These are phyloP conservation scores for Stellera chamaejasme DNA, from an alignment of 345 rosid species.

Conservation along the genomic window DNA sequence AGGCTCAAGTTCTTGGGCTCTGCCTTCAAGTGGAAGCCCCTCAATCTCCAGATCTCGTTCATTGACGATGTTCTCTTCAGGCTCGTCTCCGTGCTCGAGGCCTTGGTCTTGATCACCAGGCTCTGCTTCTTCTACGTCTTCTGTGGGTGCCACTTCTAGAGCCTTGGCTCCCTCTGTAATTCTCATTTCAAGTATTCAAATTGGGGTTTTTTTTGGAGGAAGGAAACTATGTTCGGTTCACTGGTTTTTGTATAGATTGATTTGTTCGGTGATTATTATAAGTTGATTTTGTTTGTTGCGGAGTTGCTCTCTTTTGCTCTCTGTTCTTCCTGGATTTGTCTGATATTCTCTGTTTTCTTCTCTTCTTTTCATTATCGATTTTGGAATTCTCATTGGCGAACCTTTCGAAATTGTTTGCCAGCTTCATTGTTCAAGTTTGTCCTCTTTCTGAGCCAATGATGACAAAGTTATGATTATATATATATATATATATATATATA, in stretches of 20 bases:
- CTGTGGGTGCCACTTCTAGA: slow-evolving; percentile 36
- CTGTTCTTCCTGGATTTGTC: too few relatives aligned
- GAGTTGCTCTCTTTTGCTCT: too few relatives aligned
- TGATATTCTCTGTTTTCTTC: too few relatives aligned
- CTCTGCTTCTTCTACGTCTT: slow-evolving; percentile 41
- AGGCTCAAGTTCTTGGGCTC: slow-evolving; percentile 29
- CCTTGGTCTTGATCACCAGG: slow-evolving; percentile 27
- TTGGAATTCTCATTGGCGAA: too few relatives aligned
- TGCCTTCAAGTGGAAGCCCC: slow-evolving; percentile 32
- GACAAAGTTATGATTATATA: too few relatives aligned
- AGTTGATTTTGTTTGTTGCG: too few relatives aligned
- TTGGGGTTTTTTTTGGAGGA: background rate
- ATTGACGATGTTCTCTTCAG: slow-evolving; percentile 30
- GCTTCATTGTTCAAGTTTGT: background rate
- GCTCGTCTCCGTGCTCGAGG: slow-evolving; percentile 35
- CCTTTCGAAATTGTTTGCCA: background rate
- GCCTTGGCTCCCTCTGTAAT: background rate
- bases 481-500: too few relatives aligned
- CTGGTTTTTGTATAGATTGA: too few relatives aligned
- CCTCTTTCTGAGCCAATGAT: too few relatives aligned
- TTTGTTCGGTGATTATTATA: too few relatives aligned
- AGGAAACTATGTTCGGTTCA: background rate
- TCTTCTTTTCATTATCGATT: too few relatives aligned
- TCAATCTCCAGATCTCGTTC: slow-evolving; percentile 26
- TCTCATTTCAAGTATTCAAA: background rate